Evolutionary conservation across 2,329 filamentous ascomycete genomes (phyloP), one percentile per base, ranked within the genome.

Genomic region (Delphinella strobiligena): DNA sequence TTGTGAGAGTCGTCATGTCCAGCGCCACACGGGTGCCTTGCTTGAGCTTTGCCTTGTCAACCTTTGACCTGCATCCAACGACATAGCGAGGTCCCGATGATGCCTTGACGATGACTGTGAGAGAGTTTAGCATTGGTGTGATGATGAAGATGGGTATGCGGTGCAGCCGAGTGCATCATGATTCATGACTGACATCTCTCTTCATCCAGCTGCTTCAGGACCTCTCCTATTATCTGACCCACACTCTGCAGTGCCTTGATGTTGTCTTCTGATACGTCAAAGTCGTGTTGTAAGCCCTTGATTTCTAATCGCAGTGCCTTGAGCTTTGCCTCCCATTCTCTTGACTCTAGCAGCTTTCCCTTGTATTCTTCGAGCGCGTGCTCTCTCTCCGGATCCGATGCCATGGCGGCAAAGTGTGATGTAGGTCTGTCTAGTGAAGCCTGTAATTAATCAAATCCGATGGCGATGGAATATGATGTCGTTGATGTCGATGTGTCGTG

Each of bases 241-340:
- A 98, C 91, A 62, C 91, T 96, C 70, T 98, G 91, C 56, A 98
- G 70, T 50, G 91, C 91, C 72, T 98, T 98, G 72, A 98, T 96
- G 68, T 96, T 96, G 51, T 98, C 93, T 61, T 98, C 91, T 39
- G 91, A 96, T 51, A 89, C 79, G 61, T 98, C 89, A 57, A 88
- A 98, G 54, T 96, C 88, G 58, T 83, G 87, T 61, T 94, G 86
- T 40, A 96, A 67, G 44, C 82, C 86, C 69, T 96, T 98, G 63
- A 98, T 95, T 52, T 95, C 91, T 65, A 94, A 70, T 47, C 91
- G 84, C 54, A 98, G 69, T 38, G 81, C 77, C 71, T 96, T 98
- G 46, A 98, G 76, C 73, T 96, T 98, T 38, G 89, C 82, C 65
- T 98, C 93, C 87, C 87, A 96, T 73, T 98, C 91, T 64, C 93